Evolutionary conservation across 2,329 filamentous ascomycete genomes (phyloP).

Genomic region (Aspergillus jensenii): DNA sequence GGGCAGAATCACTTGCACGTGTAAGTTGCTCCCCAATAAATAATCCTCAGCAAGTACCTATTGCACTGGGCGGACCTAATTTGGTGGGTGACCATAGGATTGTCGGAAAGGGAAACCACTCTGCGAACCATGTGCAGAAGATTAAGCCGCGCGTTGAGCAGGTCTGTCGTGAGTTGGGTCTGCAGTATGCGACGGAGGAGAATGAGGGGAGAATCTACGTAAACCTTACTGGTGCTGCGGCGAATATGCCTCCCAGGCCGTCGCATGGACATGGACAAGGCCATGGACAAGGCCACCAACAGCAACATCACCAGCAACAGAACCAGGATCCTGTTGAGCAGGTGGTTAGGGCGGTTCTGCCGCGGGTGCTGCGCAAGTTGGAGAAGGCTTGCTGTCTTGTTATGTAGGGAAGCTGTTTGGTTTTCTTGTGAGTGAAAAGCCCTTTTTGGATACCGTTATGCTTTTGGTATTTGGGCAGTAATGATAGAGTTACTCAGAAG

Average conservation of each 20-base stretch:
- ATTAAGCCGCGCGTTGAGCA: slow-evolving; percentile 93
- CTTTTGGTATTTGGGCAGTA: background rate
- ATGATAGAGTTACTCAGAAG: background rate
- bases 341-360: slow-evolving; percentile 60
- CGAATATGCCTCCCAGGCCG: slow-evolving; percentile 43
- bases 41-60: too few relatives aligned
- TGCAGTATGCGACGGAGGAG: slow-evolving; percentile 81
- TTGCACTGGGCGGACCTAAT: too few relatives aligned
- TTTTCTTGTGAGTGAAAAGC: background rate
- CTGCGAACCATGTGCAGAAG: slow-evolving; percentile 77
- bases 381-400: slow-evolving; percentile 71
- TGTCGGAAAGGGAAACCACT: slow-evolving; percentile 93
- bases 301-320: slow-evolving; percentile 47
- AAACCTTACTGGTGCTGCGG: slow-evolving; percentile 73
- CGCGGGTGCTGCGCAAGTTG: slow-evolving; percentile 62
- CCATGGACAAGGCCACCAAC: slow-evolving; percentile 42
- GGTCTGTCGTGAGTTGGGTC: slow-evolving; percentile 76
- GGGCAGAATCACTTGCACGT: slow-evolving; percentile 86
- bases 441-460: background rate
- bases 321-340: slow-evolving; percentile 60
- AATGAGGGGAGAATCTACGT: slow-evolving; percentile 90
- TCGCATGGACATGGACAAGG: slow-evolving; percentile 33
- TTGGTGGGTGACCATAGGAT: slow-evolving; percentile 53
- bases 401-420: slow-evolving; percentile 56
- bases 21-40: slow-evolving; percentile 38